These are phyloP conservation scores for Erodium moschatum DNA, from an alignment of 441 rosid genomes.

Conservation along the genomic window DNA sequence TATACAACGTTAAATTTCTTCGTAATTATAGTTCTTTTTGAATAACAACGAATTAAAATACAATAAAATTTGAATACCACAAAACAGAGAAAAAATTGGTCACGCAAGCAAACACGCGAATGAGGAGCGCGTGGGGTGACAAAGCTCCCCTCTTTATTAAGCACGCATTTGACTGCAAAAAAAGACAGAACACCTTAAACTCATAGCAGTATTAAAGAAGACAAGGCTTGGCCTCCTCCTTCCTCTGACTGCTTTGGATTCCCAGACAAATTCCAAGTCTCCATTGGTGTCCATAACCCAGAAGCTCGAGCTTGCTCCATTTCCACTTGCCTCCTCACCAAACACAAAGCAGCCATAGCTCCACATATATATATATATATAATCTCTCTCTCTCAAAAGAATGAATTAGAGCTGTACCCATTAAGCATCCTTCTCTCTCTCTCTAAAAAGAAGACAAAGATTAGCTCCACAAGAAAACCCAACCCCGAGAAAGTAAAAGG, in stretches of 20 bases:
- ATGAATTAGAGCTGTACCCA: neutral
- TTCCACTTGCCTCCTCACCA: neutral
- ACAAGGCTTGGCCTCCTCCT: neutral
- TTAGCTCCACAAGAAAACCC: too few species aligned
- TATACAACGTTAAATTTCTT: too few species aligned
- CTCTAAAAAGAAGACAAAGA: neutral
- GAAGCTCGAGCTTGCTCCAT: neutral
- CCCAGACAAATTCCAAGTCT: neutral
- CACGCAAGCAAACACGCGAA: too few species aligned
- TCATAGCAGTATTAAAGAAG: too few species aligned
- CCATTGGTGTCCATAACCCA: neutral
- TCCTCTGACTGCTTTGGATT: neutral
- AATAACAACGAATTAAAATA: too few species aligned
- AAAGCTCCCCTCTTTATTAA: neutral
- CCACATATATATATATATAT: neutral
- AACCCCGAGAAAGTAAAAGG: neutral
- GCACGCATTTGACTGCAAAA: constrained; percentile 1
- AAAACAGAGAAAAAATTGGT: too few species aligned
- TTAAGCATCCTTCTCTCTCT: neutral
- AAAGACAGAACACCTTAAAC: neutral
- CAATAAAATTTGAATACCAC: too few species aligned
- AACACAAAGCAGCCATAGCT: neutral
- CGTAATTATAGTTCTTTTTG: too few species aligned
- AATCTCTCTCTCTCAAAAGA: neutral
- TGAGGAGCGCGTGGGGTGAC: too few species aligned